Percentiles rank a stretch among this genome's conserved stretches.
Evolutionary conservation across 2,329 filamentous ascomycete genomes (phyloP).

Genomic region (Pseudocercospora eumusae): DNA sequence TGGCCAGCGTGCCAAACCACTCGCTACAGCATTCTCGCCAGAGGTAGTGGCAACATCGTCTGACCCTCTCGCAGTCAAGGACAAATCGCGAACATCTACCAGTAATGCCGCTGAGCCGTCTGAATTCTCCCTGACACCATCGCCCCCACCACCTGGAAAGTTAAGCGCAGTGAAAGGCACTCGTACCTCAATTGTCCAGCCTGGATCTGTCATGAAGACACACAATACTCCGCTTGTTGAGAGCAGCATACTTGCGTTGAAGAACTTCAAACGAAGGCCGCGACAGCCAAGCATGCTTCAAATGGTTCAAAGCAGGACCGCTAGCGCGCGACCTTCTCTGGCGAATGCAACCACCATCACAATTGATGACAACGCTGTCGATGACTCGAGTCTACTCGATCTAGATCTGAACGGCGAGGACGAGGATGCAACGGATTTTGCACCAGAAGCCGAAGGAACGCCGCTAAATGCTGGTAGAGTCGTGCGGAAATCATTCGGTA

Average conservation of each 20-base stretch:
- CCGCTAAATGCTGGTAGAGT: conserved; percentile 56
- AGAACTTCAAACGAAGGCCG: conserved; percentile 53
- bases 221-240: conserved; percentile 49
- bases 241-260: conserved; percentile 51
- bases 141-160: conserved; percentile 39
- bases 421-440: conserved; percentile 50
- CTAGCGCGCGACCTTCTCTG: conserved; percentile 32
- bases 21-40: conserved; percentile 5
- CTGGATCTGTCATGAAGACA: conserved; percentile 48
- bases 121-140: conserved; percentile 31
- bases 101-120: conserved; percentile 19
- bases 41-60: conserved; percentile 17
- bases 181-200: conserved; percentile 34
- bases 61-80: conserved; percentile 16
- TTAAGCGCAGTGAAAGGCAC: conserved; percentile 36
- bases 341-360: conserved; percentile 20
- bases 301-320: conserved; percentile 48
- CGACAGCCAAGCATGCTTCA: conserved; percentile 53
- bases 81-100: neutral
- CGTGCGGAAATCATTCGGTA: conserved; percentile 17
- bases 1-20: conserved; percentile 25
- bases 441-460: conserved; percentile 68
- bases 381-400: conserved; percentile 36
- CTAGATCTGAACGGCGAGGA: conserved; percentile 34
- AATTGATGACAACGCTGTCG: conserved; percentile 44